A percentile compares a stretch with the other conserved stretches of the same genome.
Evolutionary conservation across 768 basidiomycete species (phyloP).

Genomic region (Boletus subcaerulescens): DNA sequence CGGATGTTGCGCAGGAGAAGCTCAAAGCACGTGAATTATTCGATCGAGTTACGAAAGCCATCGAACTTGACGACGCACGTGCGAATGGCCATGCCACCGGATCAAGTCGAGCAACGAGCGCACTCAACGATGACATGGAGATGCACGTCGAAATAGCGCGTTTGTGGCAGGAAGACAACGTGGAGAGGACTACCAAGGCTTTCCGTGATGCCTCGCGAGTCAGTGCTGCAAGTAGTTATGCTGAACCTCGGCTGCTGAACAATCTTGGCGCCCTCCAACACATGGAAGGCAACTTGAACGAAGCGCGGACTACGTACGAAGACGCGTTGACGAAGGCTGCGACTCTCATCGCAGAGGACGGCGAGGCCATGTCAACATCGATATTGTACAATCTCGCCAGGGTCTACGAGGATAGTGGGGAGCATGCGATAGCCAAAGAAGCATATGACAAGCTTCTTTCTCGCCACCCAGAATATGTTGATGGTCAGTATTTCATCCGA

Average conservation of each 20-base stretch:
- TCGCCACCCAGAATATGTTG: slow-evolving; percentile 94
- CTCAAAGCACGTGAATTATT: slow-evolving; percentile 76
- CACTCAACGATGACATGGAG: slow-evolving; percentile 74
- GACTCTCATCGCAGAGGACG: slow-evolving; percentile 41
- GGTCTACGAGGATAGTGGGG: slow-evolving; percentile 84
- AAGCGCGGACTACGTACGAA: slow-evolving; percentile 69
- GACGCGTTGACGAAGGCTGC: slow-evolving; percentile 62
- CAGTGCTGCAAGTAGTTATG: slow-evolving; percentile 46
- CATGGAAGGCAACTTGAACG: slow-evolving; percentile 55
- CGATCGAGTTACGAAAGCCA: slow-evolving; percentile 66
- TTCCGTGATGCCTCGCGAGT: slow-evolving; percentile 71
- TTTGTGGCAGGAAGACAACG: slow-evolving; percentile 79
- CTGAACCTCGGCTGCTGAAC: slow-evolving; percentile 71
- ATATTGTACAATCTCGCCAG: slow-evolving; percentile 90
- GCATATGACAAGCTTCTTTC: slow-evolving; percentile 84
- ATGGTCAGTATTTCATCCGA: slow-evolving; percentile 58
- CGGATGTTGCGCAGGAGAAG: slow-evolving; percentile 72
- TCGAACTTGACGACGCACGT: slow-evolving; percentile 59
- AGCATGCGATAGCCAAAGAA: slow-evolving; percentile 69
- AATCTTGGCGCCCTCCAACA: slow-evolving; percentile 78
- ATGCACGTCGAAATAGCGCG: slow-evolving; percentile 90
- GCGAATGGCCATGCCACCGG: slow-evolving; percentile 37
- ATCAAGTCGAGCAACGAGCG: slow-evolving; percentile 42
- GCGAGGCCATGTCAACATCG: slow-evolving; percentile 75
- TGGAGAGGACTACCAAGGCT: slow-evolving; percentile 70